These are phyloP conservation scores for Parietaria judaica DNA, from an alignment of 306 rosid genomes.

Conservation along the genomic window DNA sequence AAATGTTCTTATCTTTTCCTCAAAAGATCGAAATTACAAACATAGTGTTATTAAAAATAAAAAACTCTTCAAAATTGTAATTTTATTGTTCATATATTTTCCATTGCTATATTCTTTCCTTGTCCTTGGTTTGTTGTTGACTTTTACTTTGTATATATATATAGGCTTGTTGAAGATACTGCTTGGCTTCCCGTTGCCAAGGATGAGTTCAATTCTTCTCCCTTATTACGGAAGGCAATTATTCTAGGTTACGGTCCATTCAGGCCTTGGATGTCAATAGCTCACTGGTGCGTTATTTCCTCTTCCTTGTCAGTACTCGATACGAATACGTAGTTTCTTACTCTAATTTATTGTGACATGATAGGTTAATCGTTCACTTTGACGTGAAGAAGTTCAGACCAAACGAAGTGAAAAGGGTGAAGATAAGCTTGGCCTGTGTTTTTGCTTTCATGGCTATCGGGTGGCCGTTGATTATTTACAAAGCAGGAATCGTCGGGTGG, in stretches of 20 bases:
- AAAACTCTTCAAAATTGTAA: not conserved
- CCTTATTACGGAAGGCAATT: conserved; percentile 65
- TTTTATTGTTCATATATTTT: not conserved
- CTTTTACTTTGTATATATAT: conserved; percentile 14
- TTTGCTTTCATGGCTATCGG: conserved; percentile 81
- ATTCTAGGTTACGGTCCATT: conserved; percentile 76
- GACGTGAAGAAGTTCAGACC: conserved; percentile 72
- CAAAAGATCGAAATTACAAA: too few relatives aligned
- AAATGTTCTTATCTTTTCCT: too few relatives aligned
- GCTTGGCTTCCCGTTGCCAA: conserved; percentile 89
- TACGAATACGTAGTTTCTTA: conserved; percentile 11
- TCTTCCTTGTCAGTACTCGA: not conserved
- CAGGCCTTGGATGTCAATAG: conserved; percentile 91
- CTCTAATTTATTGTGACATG: conserved; percentile 9
- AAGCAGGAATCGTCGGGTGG: conserved; percentile 91
- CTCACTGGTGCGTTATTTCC: conserved; percentile 58
- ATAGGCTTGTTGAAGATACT: conserved; percentile 81
- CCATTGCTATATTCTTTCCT: not conserved
- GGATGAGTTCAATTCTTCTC: conserved; percentile 69
- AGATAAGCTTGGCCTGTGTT: conserved; percentile 93
- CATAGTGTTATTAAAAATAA: too few relatives aligned
- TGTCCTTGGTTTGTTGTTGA: not conserved
- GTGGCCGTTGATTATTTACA: conserved; percentile 87
- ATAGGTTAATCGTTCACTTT: conserved; percentile 79
- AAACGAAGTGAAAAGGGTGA: conserved; percentile 74